Evolutionary conservation across 345 rosid species (phyloP).

Genomic region (Conringia planisiliqua): DNA sequence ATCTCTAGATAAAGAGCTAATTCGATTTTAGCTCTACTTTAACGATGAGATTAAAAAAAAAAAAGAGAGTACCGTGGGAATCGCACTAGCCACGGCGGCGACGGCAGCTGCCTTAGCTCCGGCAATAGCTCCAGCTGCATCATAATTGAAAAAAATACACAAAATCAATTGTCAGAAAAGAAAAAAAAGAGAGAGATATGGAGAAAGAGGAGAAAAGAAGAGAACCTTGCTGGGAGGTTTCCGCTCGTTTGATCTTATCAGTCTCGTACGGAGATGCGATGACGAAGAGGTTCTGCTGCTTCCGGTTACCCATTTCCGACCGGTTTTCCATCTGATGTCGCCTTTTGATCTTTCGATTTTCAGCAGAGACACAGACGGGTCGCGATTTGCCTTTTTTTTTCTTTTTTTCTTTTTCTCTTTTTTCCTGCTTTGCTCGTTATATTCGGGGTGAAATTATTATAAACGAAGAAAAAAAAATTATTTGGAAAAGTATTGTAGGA

Average conservation of each 20-base stretch:
- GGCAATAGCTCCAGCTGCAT: conserved; percentile 71
- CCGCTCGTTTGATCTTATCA: conserved; percentile 31
- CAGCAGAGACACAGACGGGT: conserved; percentile 18
- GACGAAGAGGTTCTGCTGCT: conserved; percentile 20
- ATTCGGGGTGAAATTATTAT: no score
- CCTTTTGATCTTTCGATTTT: not conserved
- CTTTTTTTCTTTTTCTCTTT: no score
- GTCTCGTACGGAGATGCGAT: conserved; percentile 30
- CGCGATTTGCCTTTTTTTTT: conserved; percentile 9
- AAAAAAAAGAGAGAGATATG: not conserved
- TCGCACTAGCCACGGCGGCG: conserved; percentile 62
- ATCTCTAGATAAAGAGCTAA: not conserved
- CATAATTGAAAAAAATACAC: not conserved
- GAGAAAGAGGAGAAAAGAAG: conserved; percentile 13
- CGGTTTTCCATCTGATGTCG: not conserved
- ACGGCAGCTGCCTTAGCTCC: conserved; percentile 86
- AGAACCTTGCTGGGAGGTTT: conserved; percentile 23
- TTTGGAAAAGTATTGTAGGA: no score
- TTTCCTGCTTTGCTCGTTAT: no score
- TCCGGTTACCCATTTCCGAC: conserved; percentile 19
- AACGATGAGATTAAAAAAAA: not conserved
- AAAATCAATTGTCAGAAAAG: not conserved
- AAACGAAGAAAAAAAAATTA: no score
- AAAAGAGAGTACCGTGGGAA: conserved; percentile 60
- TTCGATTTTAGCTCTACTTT: no score